These are phyloP conservation scores for Arthrobotrys pseudoclavata DNA, from an alignment of 2,329 filamentous ascomycete species.

Conservation along the genomic window DNA sequence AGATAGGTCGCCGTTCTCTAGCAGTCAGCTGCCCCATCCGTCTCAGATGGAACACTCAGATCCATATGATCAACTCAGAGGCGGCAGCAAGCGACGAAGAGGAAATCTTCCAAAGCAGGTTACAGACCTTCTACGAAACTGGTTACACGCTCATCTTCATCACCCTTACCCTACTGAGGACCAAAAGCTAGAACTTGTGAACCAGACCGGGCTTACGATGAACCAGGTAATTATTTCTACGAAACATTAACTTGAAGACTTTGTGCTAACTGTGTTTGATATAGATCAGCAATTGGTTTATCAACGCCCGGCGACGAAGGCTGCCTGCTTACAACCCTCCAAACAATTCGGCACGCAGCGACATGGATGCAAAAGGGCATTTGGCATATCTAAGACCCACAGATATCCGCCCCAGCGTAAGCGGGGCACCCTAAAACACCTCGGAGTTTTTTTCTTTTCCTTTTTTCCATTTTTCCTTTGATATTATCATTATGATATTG, in stretches of 20 bases:
- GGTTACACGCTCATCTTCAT: constrained; percentile 82
- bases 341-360: constrained; percentile 33
- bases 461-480: background rate
- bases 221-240: constrained; percentile 61
- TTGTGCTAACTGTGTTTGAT: constrained; percentile 44
- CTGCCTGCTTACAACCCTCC: constrained; percentile 67
- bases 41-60: constrained; percentile 62
- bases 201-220: constrained; percentile 81
- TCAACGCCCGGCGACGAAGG: constrained; percentile 79
- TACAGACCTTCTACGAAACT: constrained; percentile 82
- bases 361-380: constrained; percentile 52
- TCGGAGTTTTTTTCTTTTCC: constrained; percentile 22
- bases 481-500: constrained; percentile 21
- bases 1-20: constrained; percentile 62
- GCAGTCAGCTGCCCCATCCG: constrained; percentile 58
- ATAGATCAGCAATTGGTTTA: constrained; percentile 83
- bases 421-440: constrained; percentile 45
- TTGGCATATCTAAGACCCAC: constrained; percentile 53
- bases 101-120: constrained; percentile 93
- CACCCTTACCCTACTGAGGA: constrained; percentile 91
- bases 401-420: constrained; percentile 49
- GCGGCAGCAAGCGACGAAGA: constrained; percentile 72
- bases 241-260: background rate
- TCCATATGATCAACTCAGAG: constrained; percentile 64
- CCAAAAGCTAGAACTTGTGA: constrained; percentile 85